phyloP scores from a whole-genome alignment of 768 basidiomycete species.

The Hygrocybe punicea region DNA sequence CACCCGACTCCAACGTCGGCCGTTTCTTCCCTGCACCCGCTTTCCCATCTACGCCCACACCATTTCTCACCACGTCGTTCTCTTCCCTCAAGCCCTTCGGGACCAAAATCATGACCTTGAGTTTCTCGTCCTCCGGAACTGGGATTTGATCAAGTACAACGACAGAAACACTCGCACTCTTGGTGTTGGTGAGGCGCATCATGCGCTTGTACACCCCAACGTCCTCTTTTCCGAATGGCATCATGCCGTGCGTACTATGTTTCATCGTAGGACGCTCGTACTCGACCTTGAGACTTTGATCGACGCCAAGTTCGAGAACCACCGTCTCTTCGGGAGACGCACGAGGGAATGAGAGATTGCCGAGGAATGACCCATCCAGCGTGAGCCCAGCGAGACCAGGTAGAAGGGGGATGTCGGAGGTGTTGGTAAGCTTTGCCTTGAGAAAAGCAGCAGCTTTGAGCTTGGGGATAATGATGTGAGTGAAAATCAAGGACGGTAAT shows the following conservation, averaged over 20 bases:
- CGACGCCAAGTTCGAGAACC: constrained; percentile 4
- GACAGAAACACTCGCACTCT: not conserved
- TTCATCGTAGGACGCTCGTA: constrained; percentile 3
- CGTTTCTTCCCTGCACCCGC: not conserved
- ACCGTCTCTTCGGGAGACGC: constrained; percentile 1
- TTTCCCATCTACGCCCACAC: constrained; percentile 4
- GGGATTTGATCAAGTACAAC: constrained; percentile 8
- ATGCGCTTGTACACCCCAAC: not conserved
- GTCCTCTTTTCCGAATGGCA: constrained; percentile 1
- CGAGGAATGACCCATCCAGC: constrained; percentile 4
- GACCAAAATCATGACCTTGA: not conserved
- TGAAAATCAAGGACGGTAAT: constrained; percentile 2
- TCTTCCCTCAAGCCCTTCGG: not conserved
- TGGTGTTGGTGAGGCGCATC: constrained; percentile 3
- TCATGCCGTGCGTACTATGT: constrained; percentile 3
- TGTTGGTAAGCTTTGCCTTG: constrained; percentile 5
- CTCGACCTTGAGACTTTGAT: constrained; percentile 6
- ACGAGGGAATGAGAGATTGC: constrained; percentile 1
- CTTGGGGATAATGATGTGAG: constrained; percentile 4
- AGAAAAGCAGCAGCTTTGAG: constrained; percentile 3
- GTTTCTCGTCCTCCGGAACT: constrained; percentile 1
- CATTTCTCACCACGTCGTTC: constrained; percentile 2
- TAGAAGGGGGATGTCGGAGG: not conserved
- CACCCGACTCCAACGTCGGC: not conserved
- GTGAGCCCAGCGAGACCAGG: constrained; percentile 1